A percentile compares a stretch with the other conserved stretches of the same genome.
Evolutionary conservation across 345 rosid genomes (phyloP).

Genomic region (Eucalyptus regnans): DNA sequence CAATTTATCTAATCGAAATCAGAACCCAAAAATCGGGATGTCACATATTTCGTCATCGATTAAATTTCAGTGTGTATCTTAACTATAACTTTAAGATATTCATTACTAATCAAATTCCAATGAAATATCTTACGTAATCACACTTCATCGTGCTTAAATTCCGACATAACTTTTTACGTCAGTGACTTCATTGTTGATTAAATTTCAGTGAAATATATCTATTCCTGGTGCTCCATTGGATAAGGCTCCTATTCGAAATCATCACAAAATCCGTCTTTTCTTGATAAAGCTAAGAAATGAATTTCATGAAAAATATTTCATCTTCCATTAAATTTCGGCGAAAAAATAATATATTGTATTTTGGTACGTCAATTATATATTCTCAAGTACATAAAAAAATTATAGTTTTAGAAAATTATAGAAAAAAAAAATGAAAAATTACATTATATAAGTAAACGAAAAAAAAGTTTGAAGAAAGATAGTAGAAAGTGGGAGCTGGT

Average conservation of each 20-base stretch:
- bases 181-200: too few relatives aligned
- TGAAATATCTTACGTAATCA: background rate
- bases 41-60: accelerated
- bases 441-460: background rate
- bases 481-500: background rate
- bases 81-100: too few relatives aligned
- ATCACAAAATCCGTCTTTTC: background rate
- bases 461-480: too few relatives aligned
- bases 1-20: too few relatives aligned
- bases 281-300: too few relatives aligned
- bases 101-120: too few relatives aligned
- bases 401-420: too few relatives aligned
- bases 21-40: too few relatives aligned
- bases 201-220: background rate
- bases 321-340: accelerated
- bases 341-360: too few relatives aligned
- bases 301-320: background rate
- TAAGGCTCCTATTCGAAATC: too few relatives aligned
- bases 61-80: background rate
- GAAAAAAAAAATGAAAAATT: background rate
- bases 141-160: too few relatives aligned
- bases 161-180: accelerated
- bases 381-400: background rate
- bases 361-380: background rate
- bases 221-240: background rate